Evolutionary conservation across 2,329 filamentous ascomycete species (phyloP), one percentile per base, ranked within the genome.

Genomic region (Niveomyces coronatus): DNA sequence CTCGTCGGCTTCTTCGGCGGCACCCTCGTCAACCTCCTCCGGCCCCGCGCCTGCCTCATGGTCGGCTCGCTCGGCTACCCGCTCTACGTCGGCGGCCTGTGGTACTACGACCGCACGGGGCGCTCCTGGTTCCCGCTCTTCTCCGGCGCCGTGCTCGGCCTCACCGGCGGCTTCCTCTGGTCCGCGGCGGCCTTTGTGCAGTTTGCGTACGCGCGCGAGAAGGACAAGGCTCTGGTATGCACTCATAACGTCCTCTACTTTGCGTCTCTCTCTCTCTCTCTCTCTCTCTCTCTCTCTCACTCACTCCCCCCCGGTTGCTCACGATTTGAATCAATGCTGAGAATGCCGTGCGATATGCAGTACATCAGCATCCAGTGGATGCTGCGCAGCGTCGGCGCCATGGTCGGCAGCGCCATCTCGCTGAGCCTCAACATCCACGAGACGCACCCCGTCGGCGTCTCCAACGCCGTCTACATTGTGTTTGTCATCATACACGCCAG

Each of bases 111-210:
- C 30, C 24, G n/a, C 0, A 40, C 39, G 6, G 39, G 34, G 9
- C 32, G 43, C 15, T 28, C 31, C n/a, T 47, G 45, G 46, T 50
- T 48, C 16, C 35, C 37, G 9, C 31, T 50, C 22, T 30, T 45
- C n/a, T 40, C 42, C 4, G 47, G 48, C 4, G 43, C 35, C n/a
- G 24, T 48, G 8, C 42, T 46, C 6, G 47, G 47, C 16, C 20
- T 49, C 3, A 45, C 44, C 0, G 37, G 35, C 10, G 45, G 43
- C n/a, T 39, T 43, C 5, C 35, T 50, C 10, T 48, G 48, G 52
- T 40, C 43, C 9, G 14, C 36, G 3, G 35, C 38, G 3, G 41
- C 36, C 4, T 40, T 39, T 31, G 35, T 41, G 6, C 35, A 38
- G 15, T 39, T 34, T 33, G 31, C 41, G 3, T 45, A 45, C 18